phyloP scores from a whole-genome alignment of 2,329 filamentous ascomycete genomes.

The Cercospora sp. region DNA sequence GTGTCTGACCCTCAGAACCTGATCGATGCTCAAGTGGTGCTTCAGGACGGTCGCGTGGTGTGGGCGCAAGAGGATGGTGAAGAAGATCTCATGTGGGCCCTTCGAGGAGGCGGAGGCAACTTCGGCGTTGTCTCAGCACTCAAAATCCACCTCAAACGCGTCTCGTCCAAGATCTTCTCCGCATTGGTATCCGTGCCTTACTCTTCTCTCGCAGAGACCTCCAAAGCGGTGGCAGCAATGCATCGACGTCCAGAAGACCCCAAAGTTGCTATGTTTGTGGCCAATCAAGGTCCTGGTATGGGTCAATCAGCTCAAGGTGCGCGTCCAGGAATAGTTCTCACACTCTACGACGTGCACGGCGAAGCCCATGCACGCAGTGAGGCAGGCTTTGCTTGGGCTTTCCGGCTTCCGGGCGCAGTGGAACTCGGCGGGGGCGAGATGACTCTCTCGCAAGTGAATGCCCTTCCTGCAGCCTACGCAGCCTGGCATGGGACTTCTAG shows the following conservation, averaged over 20 bases:
- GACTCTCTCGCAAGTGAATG: constrained; percentile 30
- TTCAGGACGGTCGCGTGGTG: constrained; percentile 40
- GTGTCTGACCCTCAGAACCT: constrained; percentile 45
- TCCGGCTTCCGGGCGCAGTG: constrained; percentile 32
- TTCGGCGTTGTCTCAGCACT: constrained; percentile 38
- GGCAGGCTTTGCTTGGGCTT: constrained; percentile 35
- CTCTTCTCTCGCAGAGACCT: constrained; percentile 25
- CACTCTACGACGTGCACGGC: constrained; percentile 38
- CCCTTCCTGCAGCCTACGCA: constrained; percentile 28
- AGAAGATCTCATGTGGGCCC: constrained; percentile 45
- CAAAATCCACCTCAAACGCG: constrained; percentile 34
- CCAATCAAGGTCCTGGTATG: constrained; percentile 32
- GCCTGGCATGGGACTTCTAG: constrained; percentile 29
- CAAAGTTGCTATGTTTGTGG: constrained; percentile 36
- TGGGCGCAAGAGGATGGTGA: constrained; percentile 41
- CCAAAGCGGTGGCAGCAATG: constrained; percentile 32
- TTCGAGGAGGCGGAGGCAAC: constrained; percentile 44
- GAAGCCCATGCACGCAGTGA: constrained; percentile 36
- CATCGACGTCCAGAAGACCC: constrained; percentile 31
- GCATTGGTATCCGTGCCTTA: constrained; percentile 30
- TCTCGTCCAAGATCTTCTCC: constrained; percentile 32
- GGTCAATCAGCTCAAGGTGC: constrained; percentile 27
- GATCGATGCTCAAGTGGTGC: constrained; percentile 44
- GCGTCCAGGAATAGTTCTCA: constrained; percentile 30
- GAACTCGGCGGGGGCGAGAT: constrained; percentile 30